Base-by-base conservation (phyloP, 139 green algal genomes). In the Haematococcus sp. region DNA sequence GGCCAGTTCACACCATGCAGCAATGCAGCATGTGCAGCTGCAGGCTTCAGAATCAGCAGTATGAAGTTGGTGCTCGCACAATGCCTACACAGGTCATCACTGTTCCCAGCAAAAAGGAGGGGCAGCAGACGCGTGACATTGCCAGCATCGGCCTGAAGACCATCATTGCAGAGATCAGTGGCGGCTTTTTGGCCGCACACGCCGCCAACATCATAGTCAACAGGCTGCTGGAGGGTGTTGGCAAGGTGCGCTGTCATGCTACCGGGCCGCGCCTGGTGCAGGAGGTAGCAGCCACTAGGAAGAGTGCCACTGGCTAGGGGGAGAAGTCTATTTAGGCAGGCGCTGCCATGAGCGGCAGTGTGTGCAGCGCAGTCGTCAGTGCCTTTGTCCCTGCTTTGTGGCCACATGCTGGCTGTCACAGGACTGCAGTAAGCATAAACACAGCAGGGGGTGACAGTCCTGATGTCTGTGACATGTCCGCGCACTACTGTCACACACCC, bases 91-190 rank as follows among this genome's bases (percentile, higher is more conserved):
- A 70, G 63, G 71, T 60, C 11, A 58, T 73, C 28, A 76, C 43
- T 32, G 68, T 49, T 4, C 61, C 34, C 17, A 19, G 20, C 51
- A 71, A 58, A 35, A 25, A 16, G 31, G 76, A 77, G 61, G 68
- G 73, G 51, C 59, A 81, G 49, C 61, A 79, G 55, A 69, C 74
- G 71, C 78, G 89, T 0, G 93, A 98, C 63, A 89, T 92, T 30
- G 89, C 90, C 9, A 77, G 68, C 68, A 94, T 98, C 52, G 91
- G 87, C 3, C 73, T 98, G 0, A 97, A 97, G 75, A 93, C 90
- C 0, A 77, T 96, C 23, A 80, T 96, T 17, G 63, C 69, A 20
- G 88, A 92, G 59, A 70, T 85, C 17, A 35, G 51, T 19, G 68
- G 52, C 2, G 68, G 51, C 1, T 76, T 67, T 31, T 80, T 88